phyloP scores from a whole-genome alignment of 2,329 filamentous ascomycete genomes.

The Fusarium torulosum region DNA sequence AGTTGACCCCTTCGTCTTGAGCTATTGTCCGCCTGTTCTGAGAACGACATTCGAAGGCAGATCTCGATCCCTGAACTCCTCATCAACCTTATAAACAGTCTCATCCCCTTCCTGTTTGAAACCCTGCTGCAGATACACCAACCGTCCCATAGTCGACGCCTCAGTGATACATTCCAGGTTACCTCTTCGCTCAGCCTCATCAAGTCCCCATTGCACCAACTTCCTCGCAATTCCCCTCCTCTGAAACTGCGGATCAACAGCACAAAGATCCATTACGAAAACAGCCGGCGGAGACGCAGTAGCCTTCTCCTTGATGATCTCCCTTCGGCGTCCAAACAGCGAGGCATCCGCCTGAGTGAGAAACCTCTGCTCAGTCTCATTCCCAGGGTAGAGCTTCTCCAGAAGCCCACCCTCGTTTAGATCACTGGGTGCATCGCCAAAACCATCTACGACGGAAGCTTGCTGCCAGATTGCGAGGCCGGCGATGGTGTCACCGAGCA shows the following conservation, averaged over 20 bases:
- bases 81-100: conserved; percentile 59
- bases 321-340: conserved; percentile 59
- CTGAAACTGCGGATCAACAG: conserved; percentile 66
- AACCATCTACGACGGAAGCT: conserved; percentile 61
- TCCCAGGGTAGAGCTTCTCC: conserved; percentile 56
- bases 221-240: conserved; percentile 59
- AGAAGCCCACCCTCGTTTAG: conserved; percentile 51
- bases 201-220: conserved; percentile 63
- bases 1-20: background rate
- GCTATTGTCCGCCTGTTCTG: conserved; percentile 51
- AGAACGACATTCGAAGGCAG: conserved; percentile 62
- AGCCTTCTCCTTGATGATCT: conserved; percentile 58
- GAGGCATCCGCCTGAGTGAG: conserved; percentile 58
- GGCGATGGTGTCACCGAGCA: conserved; percentile 58
- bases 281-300: conserved; percentile 57
- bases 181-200: conserved; percentile 56
- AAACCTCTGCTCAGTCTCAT: conserved; percentile 61
- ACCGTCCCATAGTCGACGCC: conserved; percentile 62
- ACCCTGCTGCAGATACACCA: conserved; percentile 60
- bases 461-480: conserved; percentile 69
- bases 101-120: conserved; percentile 59
- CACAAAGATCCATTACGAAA: conserved; percentile 64
- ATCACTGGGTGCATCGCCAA: conserved; percentile 57
- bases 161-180: conserved; percentile 60
- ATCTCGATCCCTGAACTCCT: conserved; percentile 54